Base-by-base conservation (phyloP, 2,329 filamentous ascomycete species). In the Elsinoe australis region DNA sequence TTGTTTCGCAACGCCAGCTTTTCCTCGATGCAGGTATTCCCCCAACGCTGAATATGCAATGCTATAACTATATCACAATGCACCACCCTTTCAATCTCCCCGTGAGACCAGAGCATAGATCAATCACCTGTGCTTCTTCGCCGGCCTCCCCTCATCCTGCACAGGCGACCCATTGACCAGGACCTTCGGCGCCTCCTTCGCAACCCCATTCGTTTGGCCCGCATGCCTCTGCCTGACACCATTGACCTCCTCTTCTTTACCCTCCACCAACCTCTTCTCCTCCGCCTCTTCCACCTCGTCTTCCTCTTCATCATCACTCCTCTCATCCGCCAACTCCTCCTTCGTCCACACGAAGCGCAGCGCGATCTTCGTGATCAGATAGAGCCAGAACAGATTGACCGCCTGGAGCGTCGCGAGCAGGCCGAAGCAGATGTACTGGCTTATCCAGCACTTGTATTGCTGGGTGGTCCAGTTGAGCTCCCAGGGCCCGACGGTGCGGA, bases 331-430 rank as follows among this genome's bases (percentile, higher is more conserved):
- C 44, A 80, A 76, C 26, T 74, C 75, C 15, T 73, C 71, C 46
- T 76, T 75, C 57, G 75, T 75, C 33, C 76, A 71, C 14, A 84
- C 69, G 56, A 86, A 84, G 51, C 84, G 75, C 58, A 81, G 85
- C 38, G 82, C 82, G 54, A 89, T 87, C 54, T 84, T 75, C 51
- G 84, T 62, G 58, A 90, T 87, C 65, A 83, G 79, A 66, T 81
- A 86, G 51, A 88, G 76, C 85, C 85, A 90, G 68, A 89, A 87
- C 7, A 89, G 64, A 63, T 90, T 90, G 47, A 90, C 73, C 1
- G 79, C 77, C 65, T 90, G 85, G 26, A 90, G 72, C 3, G 73
- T 70, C 3, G 78, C 72, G 5, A 90, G 74, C 19, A 90, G 73
- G 2, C 60, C 57, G 6, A 80, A 71, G 8, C 83, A 82, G 58